Evolutionary conservation across 2,329 filamentous ascomycete genomes (phyloP).

Genomic region (Hymenoscyphus fructigenus): DNA sequence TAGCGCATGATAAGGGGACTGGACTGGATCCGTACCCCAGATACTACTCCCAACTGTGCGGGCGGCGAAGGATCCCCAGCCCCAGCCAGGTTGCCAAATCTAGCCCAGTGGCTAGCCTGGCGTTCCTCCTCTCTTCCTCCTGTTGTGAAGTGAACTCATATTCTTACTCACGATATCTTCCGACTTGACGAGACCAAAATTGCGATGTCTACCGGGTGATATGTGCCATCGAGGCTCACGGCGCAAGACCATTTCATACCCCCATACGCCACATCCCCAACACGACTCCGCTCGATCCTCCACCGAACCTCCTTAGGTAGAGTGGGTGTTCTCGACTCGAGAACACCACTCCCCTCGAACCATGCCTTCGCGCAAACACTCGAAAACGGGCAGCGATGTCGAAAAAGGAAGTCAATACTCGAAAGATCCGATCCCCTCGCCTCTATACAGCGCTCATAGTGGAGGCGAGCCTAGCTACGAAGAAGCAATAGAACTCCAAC

Average conservation of each 20-base stretch:
- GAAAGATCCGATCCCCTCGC: constrained; percentile 13
- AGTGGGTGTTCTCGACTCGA: background rate
- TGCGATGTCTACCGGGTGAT: background rate
- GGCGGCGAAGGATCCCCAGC: too few species aligned
- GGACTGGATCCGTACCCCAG: too few species aligned
- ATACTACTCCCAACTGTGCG: too few species aligned
- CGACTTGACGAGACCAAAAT: background rate
- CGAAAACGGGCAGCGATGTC: constrained; percentile 2
- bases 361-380: background rate
- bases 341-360: background rate
- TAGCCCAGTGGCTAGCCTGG: too few species aligned
- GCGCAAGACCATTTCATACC: constrained; percentile 1
- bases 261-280: background rate
- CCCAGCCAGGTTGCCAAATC: too few species aligned
- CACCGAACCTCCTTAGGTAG: background rate
- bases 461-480: constrained; percentile 28
- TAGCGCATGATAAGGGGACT: too few species aligned
- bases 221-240: background rate
- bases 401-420: constrained; percentile 15
- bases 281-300: background rate
- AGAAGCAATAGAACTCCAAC: constrained; percentile 23
- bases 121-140: background rate
- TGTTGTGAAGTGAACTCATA: background rate
- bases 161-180: background rate
- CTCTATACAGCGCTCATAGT: constrained; percentile 20